A percentile compares a stretch with the other conserved stretches of the same genome.
Conservation (phyloP, 148 eudicot species). For the Camellia lanceoleosa region DNA sequence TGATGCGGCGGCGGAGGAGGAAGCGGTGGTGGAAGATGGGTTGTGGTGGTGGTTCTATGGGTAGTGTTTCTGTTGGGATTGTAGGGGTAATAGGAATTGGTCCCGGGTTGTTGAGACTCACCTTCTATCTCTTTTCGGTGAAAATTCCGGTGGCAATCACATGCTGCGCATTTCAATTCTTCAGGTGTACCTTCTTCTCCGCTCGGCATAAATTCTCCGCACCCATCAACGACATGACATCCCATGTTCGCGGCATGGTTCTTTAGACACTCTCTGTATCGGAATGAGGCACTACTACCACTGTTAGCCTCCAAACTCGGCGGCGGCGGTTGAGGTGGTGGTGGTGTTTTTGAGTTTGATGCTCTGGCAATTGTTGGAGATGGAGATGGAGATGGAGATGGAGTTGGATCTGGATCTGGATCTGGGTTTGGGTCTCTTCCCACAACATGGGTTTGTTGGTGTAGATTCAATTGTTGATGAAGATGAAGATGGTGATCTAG, state of each 20-base stretch:
- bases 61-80: slow-evolving; percentile 5
- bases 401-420: slow-evolving; percentile 12
- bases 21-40: neutral
- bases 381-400: neutral
- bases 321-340: slow-evolving; percentile 5
- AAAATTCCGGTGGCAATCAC: slow-evolving; percentile 86
- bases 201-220: slow-evolving; percentile 85
- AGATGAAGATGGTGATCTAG: slow-evolving; percentile 18
- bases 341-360: slow-evolving; percentile 7
- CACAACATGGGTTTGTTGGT: neutral
- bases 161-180: slow-evolving; percentile 71
- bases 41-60: neutral
- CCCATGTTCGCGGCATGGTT: slow-evolving; percentile 83
- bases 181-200: slow-evolving; percentile 51
- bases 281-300: slow-evolving; percentile 3
- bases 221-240: slow-evolving; percentile 71
- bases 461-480: neutral
- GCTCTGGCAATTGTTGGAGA: neutral
- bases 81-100: slow-evolving; percentile 25
- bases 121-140: slow-evolving; percentile 57
- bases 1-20: slow-evolving; percentile 5
- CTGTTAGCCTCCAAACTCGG: neutral
- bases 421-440: neutral
- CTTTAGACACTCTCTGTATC: slow-evolving; percentile 59
- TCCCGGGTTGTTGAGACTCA: slow-evolving; percentile 13